Conservation (phyloP, 371 early-diverging fungal genomes). For the Apophysomyces sp. region DNA sequence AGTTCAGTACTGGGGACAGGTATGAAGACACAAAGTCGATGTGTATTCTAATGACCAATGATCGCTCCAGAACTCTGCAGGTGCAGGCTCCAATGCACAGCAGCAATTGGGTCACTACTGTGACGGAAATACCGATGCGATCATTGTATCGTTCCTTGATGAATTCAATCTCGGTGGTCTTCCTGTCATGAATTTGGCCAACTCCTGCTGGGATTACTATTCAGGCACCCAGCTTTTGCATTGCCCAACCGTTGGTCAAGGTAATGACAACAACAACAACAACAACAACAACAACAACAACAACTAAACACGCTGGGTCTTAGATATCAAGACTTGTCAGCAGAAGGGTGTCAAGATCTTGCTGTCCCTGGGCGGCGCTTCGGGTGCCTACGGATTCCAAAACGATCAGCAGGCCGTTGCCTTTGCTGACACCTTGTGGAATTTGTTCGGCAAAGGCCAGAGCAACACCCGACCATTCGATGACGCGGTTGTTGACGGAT, state of each 20-base stretch:
- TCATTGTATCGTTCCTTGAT: slow-evolving; percentile 17
- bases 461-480: slow-evolving; percentile 62
- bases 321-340: slow-evolving; percentile 60
- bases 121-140: slow-evolving; percentile 21
- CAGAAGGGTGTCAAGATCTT: slow-evolving; percentile 47
- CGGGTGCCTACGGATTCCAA: slow-evolving; percentile 57
- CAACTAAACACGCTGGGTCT: neutral
- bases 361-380: slow-evolving; percentile 64
- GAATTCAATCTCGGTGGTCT: slow-evolving; percentile 17
- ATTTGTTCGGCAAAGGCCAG: slow-evolving; percentile 58
- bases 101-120: slow-evolving; percentile 18
- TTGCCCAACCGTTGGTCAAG: slow-evolving; percentile 50
- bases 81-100: slow-evolving; percentile 5
- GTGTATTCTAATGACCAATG: no score
- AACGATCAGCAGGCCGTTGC: slow-evolving; percentile 41
- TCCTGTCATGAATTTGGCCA: slow-evolving; percentile 18
- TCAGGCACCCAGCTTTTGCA: slow-evolving; percentile 36
- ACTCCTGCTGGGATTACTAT: slow-evolving; percentile 22
- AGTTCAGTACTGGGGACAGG: slow-evolving; percentile 18
- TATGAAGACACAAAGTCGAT: neutral
- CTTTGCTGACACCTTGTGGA: slow-evolving; percentile 63
- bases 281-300: neutral
- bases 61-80: slow-evolving; percentile 12
- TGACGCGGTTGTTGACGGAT: slow-evolving; percentile 62
- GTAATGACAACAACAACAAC: neutral